These are phyloP conservation scores for Millerozyma miso DNA, from an alignment of 805 yeast species.

Conservation along the genomic window DNA sequence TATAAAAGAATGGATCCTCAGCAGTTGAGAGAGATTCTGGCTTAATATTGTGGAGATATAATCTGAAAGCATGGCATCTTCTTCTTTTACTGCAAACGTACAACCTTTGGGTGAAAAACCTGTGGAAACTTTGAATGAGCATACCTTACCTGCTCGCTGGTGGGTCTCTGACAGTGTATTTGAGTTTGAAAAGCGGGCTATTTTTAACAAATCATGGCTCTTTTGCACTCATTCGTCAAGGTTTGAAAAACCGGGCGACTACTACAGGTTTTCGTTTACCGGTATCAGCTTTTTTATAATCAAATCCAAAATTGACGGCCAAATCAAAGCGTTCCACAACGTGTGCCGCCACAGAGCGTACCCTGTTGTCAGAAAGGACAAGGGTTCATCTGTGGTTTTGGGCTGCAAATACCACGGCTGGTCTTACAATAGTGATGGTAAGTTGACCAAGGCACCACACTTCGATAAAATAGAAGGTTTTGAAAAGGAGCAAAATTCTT, in stretches of 20 bases:
- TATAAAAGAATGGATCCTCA: too few species aligned
- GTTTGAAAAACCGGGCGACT: constrained; percentile 56
- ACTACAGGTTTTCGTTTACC: constrained; percentile 44
- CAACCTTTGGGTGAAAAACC: constrained; percentile 2
- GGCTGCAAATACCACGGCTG: constrained; percentile 66
- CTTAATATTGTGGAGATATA: too few species aligned
- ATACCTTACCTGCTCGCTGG: constrained; percentile 64
- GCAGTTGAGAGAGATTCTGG: too few species aligned
- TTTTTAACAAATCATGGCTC: constrained; percentile 55
- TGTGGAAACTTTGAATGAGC: constrained; percentile 20
- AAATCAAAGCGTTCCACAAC: constrained; percentile 58
- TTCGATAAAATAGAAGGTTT: constrained; percentile 58
- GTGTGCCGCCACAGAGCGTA: constrained; percentile 64
- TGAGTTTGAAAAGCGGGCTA: constrained; percentile 55
- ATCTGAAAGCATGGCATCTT: constrained; percentile 19
- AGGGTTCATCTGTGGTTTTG: constrained; percentile 53
- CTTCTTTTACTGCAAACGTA: constrained; percentile 15
- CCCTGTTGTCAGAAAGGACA: constrained; percentile 55
- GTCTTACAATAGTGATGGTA: constrained; percentile 61
- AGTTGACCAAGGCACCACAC: constrained; percentile 57
- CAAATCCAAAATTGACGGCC: constrained; percentile 45
- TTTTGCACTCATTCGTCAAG: constrained; percentile 50
- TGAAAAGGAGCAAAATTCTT: constrained; percentile 50
- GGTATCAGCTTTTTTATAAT: constrained; percentile 56
- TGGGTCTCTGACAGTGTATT: constrained; percentile 58